Evolutionary conservation across 2,329 filamentous ascomycete species (phyloP), one percentile per base, ranked within the genome.

Genomic region (Calonectria pteridis): DNA sequence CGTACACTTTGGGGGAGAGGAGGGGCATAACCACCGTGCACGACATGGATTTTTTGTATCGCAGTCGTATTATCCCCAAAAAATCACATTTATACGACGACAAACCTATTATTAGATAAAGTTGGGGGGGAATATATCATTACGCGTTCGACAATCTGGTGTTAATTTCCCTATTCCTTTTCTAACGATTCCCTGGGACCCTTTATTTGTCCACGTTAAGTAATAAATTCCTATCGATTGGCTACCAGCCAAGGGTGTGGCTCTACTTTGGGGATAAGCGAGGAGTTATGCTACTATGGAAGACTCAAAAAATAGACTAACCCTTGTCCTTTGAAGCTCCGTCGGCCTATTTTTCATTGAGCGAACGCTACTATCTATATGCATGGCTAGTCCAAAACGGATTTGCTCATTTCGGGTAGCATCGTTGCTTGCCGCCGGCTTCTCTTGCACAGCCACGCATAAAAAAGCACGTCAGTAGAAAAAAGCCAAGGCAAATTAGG

Each of bases 51-150:
- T 62, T 37, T 40, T 37, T 23, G 6, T n/a, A 37, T 59, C 55
- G 29, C 55, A 28, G 55, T 62, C 55, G 23, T 37, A 62, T 62
- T 62, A 1, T 40, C 26, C 16, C 29, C 40, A 43, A 43, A 28
- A 51, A 55, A 33, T 55, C 18, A 1, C 28, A 55, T 55, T 18
- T 62, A 40, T 40, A 62, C 55, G 55, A 37, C 55, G 23, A 14
- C 20, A 16, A 40, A 23, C 55, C 55, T 62, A 62, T 62, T 62
- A 40, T 62, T 62, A 62, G 55, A 62, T 62, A 40, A 26, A 40
- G 55, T 62, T 62, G 55, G 55, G 40, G 35, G 35, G 53, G n/a
- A n/a, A 40, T 62, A 18, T 62, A 40, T 40, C 55, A 62, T 62
- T 40, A 18, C 35, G 43, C 37, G 26, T 37, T 62, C 55, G 55